Base-by-base conservation (phyloP, 768 basidiomycete genomes). In the Crassisporium funariophilum region DNA sequence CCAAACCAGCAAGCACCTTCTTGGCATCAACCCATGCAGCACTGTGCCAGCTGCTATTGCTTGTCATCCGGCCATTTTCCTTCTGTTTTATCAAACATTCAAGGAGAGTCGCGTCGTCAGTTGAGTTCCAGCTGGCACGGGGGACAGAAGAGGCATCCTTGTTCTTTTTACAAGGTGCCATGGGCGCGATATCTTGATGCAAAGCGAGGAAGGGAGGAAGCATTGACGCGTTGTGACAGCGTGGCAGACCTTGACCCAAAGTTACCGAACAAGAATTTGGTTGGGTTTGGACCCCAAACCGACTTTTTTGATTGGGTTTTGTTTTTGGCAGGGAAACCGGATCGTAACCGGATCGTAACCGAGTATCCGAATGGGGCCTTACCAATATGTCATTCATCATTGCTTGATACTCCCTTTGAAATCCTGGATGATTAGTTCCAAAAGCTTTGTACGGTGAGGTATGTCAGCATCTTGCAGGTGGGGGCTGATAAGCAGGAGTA, bases 271-370 rank as follows among this genome's bases (percentile, higher is more conserved):
- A 29, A 29, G 27, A 13, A 29, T 29, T 29, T 29, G 27, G 27
- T 29, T 29, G 27, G 27, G 27, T 29, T 29, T 29, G 27, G 8
- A 29, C 27, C 27, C 27, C 7, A 36, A 36, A 36, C 35, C 19
- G 35, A 36, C n/a, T 36, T 16, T 15, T 36, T n/a, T 20, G 35
- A 20, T 20, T 36, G 35, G 35, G 35, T 36, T 36, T 36, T 20
- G 19, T 36, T 36, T 36, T 36, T 36, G 35, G 35, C 35, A 36
- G 35, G 35, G 35, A 15, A 36, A 36, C 35, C 35, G 35, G 19
- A 20, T 36, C 15, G n/a, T 36, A 36, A 36, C 35, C 15, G 35
- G 35, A 36, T 36, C 15, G 35, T 36, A 36, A 36, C 35, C 15
- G 35, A 15, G 35, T 36, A 15, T 20, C 35, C 35, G 35, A 36